Base-by-base conservation (phyloP, 2,329 filamentous ascomycete species). In the Bipolaris sorokiniana region DNA sequence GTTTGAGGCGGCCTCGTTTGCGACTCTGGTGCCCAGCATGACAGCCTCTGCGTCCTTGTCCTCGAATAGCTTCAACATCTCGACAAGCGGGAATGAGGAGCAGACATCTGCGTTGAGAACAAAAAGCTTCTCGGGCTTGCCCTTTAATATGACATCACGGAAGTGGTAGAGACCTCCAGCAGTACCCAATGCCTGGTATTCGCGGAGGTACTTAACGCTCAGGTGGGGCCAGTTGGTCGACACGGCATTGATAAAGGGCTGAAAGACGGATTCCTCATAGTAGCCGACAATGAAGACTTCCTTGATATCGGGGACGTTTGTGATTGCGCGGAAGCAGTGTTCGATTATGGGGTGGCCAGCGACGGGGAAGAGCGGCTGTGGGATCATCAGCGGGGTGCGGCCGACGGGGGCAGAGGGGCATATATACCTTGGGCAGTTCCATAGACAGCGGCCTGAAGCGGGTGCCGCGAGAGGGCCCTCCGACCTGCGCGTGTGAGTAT, bases 281-380 rank as follows among this genome's bases (percentile, higher is more conserved):
- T 99, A 99, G 74, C 95, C 95, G 74, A 99, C 96, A 73, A 99
- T 89, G 82, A 95, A 93, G 70, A 99, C 94, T 80, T 99, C 95
- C 75, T 92, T 91, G 78, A 99, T 91, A 73, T 91, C 90, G 71
- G 91, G 90, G 59, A 98, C 91, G 77, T 93, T 96, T 66, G 91
- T 88, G 73, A 98, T 86, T 72, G 95, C 92, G 72, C 90, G 90
- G 76, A 99, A 86, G 83, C 93, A 97, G 84, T 99, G 95, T 85
- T 93, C 94, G 82, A 98, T 92, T 81, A 99, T 98, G 69, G 94
- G 92, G 80, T 99, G 95, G 69, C 95, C 95, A 67, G 95, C 95
- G 74, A 99, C 92, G 78, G 97, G 94, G 82, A 99, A 98, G 68
- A 99, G 90, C 64, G 95, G 95, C 92, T 96, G 71, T 61, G 48